A percentile compares a stretch with the other conserved stretches of the same genome.
Evolutionary conservation across 805 yeast species (phyloP).

Genomic region (Cyberlindnera veronae): DNA sequence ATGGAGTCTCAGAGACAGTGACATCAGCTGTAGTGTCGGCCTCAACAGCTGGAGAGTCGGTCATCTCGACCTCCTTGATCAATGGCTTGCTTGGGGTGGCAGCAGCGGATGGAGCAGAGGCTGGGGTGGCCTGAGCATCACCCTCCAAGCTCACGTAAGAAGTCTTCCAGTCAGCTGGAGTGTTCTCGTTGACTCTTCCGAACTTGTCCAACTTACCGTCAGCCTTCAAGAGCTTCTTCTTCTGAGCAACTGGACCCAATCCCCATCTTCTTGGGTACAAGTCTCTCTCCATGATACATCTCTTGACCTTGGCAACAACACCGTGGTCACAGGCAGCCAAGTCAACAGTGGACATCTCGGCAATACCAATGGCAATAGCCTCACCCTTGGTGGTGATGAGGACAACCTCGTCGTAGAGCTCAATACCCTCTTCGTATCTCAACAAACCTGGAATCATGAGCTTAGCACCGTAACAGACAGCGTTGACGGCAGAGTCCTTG

Average conservation of each 20-base stretch:
- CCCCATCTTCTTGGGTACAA: slow-evolving; percentile 99
- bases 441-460: slow-evolving; percentile 97
- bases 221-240: slow-evolving; percentile 96
- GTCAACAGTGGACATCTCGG: slow-evolving; percentile 98
- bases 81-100: slow-evolving; percentile 42
- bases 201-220: slow-evolving; percentile 96
- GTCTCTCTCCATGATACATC: slow-evolving; percentile 99
- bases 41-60: slow-evolving; percentile 29
- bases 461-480: slow-evolving; percentile 98
- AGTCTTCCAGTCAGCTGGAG: slow-evolving; percentile 90
- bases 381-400: slow-evolving; percentile 99
- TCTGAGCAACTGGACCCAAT: slow-evolving; percentile 95
- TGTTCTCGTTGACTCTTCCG: slow-evolving; percentile 90
- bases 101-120: slow-evolving; percentile 29
- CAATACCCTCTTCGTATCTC: slow-evolving; percentile 97
- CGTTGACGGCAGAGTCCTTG: slow-evolving; percentile 92
- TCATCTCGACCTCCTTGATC: slow-evolving; percentile 39
- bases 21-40: slow-evolving; percentile 25
- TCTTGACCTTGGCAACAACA: slow-evolving; percentile 95
- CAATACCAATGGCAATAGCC: slow-evolving; percentile 97
- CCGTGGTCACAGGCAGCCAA: slow-evolving; percentile 97
- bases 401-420: slow-evolving; percentile 95
- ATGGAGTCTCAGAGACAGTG: slow-evolving; percentile 22
- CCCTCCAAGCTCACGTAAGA: slow-evolving; percentile 71
- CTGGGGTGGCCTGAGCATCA: slow-evolving; percentile 51